These are phyloP conservation scores for Whalleya microplaca DNA, from an alignment of 2,329 filamentous ascomycete genomes.

Conservation along the genomic window DNA sequence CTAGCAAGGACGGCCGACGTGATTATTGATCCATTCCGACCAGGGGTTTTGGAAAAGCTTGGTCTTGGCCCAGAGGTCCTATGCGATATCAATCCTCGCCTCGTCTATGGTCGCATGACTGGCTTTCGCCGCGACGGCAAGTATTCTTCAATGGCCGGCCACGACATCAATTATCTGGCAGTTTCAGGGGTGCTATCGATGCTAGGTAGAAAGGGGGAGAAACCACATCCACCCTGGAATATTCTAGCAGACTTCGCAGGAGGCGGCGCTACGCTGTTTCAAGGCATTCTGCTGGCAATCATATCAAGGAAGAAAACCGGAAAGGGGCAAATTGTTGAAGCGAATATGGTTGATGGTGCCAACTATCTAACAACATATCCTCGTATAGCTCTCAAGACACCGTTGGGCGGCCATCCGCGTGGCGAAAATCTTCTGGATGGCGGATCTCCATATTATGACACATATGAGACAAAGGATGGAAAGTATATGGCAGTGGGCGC, in stretches of 20 bases:
- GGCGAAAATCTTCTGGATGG: conserved; percentile 83
- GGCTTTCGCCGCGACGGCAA: conserved; percentile 87
- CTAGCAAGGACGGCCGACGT: conserved; percentile 71
- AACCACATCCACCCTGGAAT: conserved; percentile 80
- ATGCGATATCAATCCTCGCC: conserved; percentile 67
- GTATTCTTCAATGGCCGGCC: conserved; percentile 86
- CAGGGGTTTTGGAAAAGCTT: conserved; percentile 84
- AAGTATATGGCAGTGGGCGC: conserved; percentile 87
- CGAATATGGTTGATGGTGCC: conserved; percentile 94
- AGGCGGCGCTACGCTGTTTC: conserved; percentile 79
- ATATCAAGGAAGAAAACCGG: conserved; percentile 67
- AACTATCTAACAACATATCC: conserved; percentile 80
- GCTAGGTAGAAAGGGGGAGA: conserved; percentile 70
- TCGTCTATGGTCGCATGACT: conserved; percentile 85
- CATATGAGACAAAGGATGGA: conserved; percentile 81
- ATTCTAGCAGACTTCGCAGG: conserved; percentile 90
- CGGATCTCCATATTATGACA: conserved; percentile 86
- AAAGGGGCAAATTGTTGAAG: conserved; percentile 85
- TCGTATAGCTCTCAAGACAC: conserved; percentile 66
- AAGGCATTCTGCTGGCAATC: conserved; percentile 82
- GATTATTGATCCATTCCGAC: conserved; percentile 91
- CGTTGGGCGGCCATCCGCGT: conserved; percentile 64
- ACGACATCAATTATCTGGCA: conserved; percentile 96
- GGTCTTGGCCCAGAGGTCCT: conserved; percentile 75
- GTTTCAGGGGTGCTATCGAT: conserved; percentile 79